A percentile compares a stretch with the other conserved stretches of the same genome.
phyloP scores from a whole-genome alignment of 352 stramenopile genomes.

The Phytopythium delawarense region DNA sequence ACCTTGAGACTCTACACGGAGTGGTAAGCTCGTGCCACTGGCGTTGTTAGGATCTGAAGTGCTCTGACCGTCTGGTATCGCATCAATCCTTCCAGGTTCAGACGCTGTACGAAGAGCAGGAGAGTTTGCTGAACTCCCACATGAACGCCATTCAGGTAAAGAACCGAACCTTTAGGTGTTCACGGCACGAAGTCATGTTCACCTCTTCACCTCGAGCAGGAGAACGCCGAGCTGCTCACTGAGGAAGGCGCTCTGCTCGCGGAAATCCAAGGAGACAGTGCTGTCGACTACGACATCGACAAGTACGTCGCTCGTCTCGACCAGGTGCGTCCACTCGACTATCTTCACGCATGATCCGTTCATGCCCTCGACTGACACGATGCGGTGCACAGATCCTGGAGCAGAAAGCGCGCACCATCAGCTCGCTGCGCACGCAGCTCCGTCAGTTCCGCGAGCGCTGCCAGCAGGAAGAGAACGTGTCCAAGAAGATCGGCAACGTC shows the following conservation, averaged over 20 bases:
- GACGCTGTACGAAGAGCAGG: constrained; percentile 95
- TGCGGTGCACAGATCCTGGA: constrained; percentile 75
- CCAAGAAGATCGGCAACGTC: constrained; percentile 32
- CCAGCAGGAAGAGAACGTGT: constrained; percentile 78
- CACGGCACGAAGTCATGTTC: neutral
- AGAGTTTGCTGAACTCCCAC: constrained; percentile 93
- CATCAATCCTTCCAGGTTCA: constrained; percentile 47
- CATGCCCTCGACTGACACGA: neutral
- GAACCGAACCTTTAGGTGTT: no score
- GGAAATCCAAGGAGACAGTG: constrained; percentile 82
- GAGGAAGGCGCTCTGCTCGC: constrained; percentile 91
- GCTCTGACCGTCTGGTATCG: neutral
- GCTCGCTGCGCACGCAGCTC: constrained; percentile 78
- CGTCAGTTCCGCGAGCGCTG: constrained; percentile 73
- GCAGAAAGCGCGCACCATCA: constrained; percentile 90
- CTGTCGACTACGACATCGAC: constrained; percentile 94
- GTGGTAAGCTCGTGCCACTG: constrained; percentile 31
- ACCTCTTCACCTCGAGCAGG: constrained; percentile 35
- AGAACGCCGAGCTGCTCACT: constrained; percentile 96
- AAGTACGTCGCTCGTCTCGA: constrained; percentile 90
- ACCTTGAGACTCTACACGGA: constrained; percentile 60
- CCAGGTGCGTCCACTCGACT: constrained; percentile 32
- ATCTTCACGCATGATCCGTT: neutral
- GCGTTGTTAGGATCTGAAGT: neutral
- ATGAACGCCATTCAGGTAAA: constrained; percentile 94